Conservation (phyloP, 352 stramenopile genomes). For the Thalassiosira mediterranea region DNA sequence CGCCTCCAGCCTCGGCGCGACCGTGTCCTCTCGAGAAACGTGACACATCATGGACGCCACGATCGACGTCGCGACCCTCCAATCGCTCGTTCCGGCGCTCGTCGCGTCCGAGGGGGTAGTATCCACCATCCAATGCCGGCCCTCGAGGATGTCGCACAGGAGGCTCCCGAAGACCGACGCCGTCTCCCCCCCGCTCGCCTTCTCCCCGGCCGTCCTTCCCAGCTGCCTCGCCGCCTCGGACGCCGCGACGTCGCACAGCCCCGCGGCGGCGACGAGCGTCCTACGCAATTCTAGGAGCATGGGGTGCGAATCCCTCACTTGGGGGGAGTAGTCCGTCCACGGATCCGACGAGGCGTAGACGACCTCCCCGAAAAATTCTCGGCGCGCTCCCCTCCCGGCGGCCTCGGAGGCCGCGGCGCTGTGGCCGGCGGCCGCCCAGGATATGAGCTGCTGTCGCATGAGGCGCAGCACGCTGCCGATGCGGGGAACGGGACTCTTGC, state of each 20-base stretch:
- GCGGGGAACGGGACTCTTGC: constrained; percentile 32
- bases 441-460: constrained; percentile 79
- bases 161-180: constrained; percentile 60
- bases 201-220: constrained; percentile 37
- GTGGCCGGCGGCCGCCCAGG: constrained; percentile 80
- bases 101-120: constrained; percentile 20
- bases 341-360: constrained; percentile 67
- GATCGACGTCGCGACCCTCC: constrained; percentile 70
- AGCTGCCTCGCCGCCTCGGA: constrained; percentile 52
- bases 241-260: constrained; percentile 69
- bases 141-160: constrained; percentile 76
- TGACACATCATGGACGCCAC: constrained; percentile 78
- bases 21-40: constrained; percentile 75
- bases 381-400: constrained; percentile 60
- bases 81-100: constrained; percentile 46
- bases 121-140: constrained; percentile 63
- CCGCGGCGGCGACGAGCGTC: constrained; percentile 67
- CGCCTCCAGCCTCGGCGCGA: constrained; percentile 75
- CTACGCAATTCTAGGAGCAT: constrained; percentile 76
- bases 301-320: constrained; percentile 68
- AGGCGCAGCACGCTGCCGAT: constrained; percentile 67
- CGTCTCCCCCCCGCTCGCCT: constrained; percentile 36
- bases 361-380: constrained; percentile 78
- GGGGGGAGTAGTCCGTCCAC: constrained; percentile 64
- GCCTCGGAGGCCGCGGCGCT: constrained; percentile 74